Base-by-base conservation (phyloP, 1,284 basidiomycete genomes). In the Phaffia rhodozyma region DNA sequence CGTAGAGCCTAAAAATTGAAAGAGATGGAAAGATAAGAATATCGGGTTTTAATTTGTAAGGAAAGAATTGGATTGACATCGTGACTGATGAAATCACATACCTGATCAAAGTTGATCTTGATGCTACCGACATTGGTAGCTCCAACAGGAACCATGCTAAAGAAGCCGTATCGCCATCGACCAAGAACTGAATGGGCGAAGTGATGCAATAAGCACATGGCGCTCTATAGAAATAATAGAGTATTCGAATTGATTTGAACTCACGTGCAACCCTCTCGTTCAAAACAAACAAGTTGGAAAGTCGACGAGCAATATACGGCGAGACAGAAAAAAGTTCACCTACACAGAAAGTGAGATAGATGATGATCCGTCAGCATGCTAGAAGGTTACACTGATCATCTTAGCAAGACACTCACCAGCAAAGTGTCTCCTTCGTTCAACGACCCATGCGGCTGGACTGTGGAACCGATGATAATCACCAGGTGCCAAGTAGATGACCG, bases 381-480 rank as follows among this genome's bases (percentile, higher is more conserved):
- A 43, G 38, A 49, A 6, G 29, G 34, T 30, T 23, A 50, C n/a
- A 3, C 6, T 32, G 34, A 49, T 7, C 16, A 62, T 20, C 13
- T 6, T 18, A 29, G 25, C 7, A 27, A 18, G 20, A 25, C 29
- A 74, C 80, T 32, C 54, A 80, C 92, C 93, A 50, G 91, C 85
- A 74, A 99, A 98, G 75, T 99, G 94, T 34, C 94, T 79, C 62
- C 94, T 79, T 70, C 89, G 87, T 79, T 99, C 93, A 27, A 97
- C 96, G 7, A 98, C 91, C 96, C 94, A 97, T 5, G 88, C 86
- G 2, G 90, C 85, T 0, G 96, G 93, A 67, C 86, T 89, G 77
- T 99, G 94, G 82, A 97, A 99, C 49, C 92, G 85, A 73, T 98
- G 94, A 75, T 98, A 98, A 76, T 99, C 96, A 1, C 96, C 96